Evolutionary conservation across 2,329 filamentous ascomycete genomes (phyloP).

Genomic region (Scleromitrula shiraiana): DNA sequence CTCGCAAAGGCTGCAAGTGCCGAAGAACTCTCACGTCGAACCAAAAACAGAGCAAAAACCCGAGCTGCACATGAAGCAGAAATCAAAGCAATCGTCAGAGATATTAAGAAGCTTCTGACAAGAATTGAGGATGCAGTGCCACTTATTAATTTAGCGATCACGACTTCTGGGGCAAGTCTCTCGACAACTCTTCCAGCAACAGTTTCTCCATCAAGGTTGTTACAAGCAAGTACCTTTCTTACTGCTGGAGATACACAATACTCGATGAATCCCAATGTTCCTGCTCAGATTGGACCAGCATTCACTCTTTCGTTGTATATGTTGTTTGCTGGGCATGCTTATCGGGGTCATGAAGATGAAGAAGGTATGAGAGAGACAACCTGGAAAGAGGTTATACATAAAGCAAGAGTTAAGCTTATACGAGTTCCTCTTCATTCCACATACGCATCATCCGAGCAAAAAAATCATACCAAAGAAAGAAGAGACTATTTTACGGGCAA

Average conservation of each 20-base stretch:
- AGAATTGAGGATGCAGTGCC: slow-evolving; percentile 89
- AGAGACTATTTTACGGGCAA: slow-evolving; percentile 9
- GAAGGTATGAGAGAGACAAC: slow-evolving; percentile 40
- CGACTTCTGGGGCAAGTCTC: slow-evolving; percentile 82
- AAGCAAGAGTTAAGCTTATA: slow-evolving; percentile 69
- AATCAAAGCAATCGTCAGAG: slow-evolving; percentile 59
- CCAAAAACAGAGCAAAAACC: slow-evolving; percentile 39
- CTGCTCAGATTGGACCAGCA: slow-evolving; percentile 77
- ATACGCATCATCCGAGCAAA: slow-evolving; percentile 5
- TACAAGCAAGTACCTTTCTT: slow-evolving; percentile 89
- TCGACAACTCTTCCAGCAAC: slow-evolving; percentile 71
- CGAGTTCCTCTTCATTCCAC: slow-evolving; percentile 22
- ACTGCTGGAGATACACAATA: slow-evolving; percentile 83
- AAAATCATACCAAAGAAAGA: slow-evolving; percentile 3
- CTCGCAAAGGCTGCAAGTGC: slow-evolving; percentile 61
- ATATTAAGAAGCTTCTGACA: slow-evolving; percentile 66
- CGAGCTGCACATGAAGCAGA: slow-evolving; percentile 53
- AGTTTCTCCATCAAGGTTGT: slow-evolving; percentile 80
- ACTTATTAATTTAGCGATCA: slow-evolving; percentile 86
- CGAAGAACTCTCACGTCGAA: slow-evolving; percentile 44
- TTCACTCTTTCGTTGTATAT: slow-evolving; percentile 90
- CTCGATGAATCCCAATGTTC: slow-evolving; percentile 49
- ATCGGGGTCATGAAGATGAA: slow-evolving; percentile 33
- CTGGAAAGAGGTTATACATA: slow-evolving; percentile 97
- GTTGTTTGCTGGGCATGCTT: slow-evolving; percentile 77